Evolutionary conservation across 2,329 filamentous ascomycete genomes (phyloP), one percentile per base, ranked within the genome.

Genomic region (Lecanosticta acicola): DNA sequence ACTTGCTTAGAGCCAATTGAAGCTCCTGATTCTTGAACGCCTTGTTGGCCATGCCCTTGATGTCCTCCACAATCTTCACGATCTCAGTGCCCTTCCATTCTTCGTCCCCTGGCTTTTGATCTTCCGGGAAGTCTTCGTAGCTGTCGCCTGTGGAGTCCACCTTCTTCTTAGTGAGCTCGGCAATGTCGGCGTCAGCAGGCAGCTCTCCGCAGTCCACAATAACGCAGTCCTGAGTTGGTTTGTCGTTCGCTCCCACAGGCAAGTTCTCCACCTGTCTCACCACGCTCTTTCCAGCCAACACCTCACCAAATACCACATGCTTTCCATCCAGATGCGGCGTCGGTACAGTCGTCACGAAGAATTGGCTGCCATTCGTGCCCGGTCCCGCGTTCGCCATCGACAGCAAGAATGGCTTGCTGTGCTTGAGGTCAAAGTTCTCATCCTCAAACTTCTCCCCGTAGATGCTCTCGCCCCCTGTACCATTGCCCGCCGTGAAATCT

Each of bases 331-430:
- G 80, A 68, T 97, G 93, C 39, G 89, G 90, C 11, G 93, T 97
- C n/a, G 83, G 77, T 21, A 95, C 87, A 13, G 93, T 97, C 39
- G 93, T 98, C 60, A 97, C 76, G 78, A 98, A 98, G 79, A 98
- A 98, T 65, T 98, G 93, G 41, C 87, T 94, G 63, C 93, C 93
- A 67, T 98, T 98, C 67, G 93, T 77, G 85, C 85, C 87, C 37
- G 89, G 87, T 38, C 93, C 93, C 55, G 93, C 91, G 66, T 98
- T 98, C 62, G 93, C 93, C 93, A 98, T 98, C 66, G 87, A 94
- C 51, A 98, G 77, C 56, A 97, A 74, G 74, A 96, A 96, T 1
- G 93, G 90, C 61, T 84, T 85, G 60, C 94, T 87, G 66, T 98
- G 93, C 77, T 94, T 90, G 64, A 84, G 73, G 43, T 87, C 79